Base-by-base conservation (phyloP, 805 yeast genomes). In the Candida succiphila region DNA sequence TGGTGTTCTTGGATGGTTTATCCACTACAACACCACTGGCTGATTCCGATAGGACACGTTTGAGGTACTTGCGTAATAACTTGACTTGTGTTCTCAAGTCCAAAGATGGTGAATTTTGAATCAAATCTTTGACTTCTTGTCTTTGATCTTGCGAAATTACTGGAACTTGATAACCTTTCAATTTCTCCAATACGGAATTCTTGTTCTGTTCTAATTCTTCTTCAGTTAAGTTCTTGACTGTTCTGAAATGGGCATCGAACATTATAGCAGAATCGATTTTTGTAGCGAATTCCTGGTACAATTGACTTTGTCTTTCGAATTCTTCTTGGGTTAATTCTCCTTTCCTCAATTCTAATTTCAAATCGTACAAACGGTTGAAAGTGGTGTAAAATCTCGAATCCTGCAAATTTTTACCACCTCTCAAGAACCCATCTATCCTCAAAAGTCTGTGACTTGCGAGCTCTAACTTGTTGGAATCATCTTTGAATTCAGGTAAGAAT, bases 321-420 rank as follows among this genome's bases (percentile, higher is more conserved):
- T 58, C 61, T 14, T 44, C 50, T 27, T 32, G 34, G 3, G 53
- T 30, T 4, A 67, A 41, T 36, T 65, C 68, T 2, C 56, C 60
- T 34, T 58, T 56, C 30, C 51, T 59, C n/a, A 54, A 39, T 9
- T 54, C 42, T 39, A 77, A 54, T 31, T 64, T 62, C 21, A 62
- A 42, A 29, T 67, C 68, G 43, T 67, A 67, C 12, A 65, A 43
- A 34, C 65, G 52, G 44, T 72, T 69, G 45, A 58, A 65, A 16
- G 79, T 75, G 1, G 84, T 66, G 38, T 76, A 74, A 29, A 59
- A 61, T 43, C 67, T 67, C 3, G 94, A 78, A 37, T 76, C 86
- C 15, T 54, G 58, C 15, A 65, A 37, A 0, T 65, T 29, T 41
- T 69, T 64, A n/a, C 89, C 94, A 41, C 74, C 75, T 42, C 66